Conservation (phyloP, 257 asterid species). For the Rauvolfia tetraphylla region DNA sequence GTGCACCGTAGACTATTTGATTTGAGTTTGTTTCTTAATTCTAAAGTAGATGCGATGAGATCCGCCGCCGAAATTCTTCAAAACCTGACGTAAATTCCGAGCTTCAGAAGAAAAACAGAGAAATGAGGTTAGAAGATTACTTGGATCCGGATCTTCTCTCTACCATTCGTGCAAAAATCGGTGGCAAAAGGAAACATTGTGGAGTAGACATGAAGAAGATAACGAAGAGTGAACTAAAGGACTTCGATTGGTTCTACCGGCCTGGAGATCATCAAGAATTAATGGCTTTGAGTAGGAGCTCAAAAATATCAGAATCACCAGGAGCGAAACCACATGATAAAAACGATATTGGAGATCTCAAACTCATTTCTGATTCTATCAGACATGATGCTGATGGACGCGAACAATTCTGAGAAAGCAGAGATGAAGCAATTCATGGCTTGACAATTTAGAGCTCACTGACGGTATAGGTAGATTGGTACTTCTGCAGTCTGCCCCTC, state of each 20-base stretch:
- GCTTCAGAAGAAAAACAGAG: slow-evolving; percentile 10
- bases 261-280: slow-evolving; percentile 13
- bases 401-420: slow-evolving; percentile 9
- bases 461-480: not conserved
- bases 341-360: slow-evolving; percentile 20
- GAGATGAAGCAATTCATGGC: slow-evolving; percentile 19
- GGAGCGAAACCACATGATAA: slow-evolving; percentile 2
- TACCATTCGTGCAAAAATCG: slow-evolving; percentile 22
- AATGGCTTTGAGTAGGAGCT: not conserved
- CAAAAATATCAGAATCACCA: not conserved
- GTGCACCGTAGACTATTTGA: not conserved
- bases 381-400: not conserved
- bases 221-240: slow-evolving; percentile 1
- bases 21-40: not conserved
- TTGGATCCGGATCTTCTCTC: slow-evolving; percentile 32
- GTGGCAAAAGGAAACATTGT: slow-evolving; percentile 11
- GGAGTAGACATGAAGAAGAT: slow-evolving; percentile 14
- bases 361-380: slow-evolving; percentile 8
- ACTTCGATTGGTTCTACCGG: slow-evolving; percentile 25
- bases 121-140: slow-evolving; percentile 32
- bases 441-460: slow-evolving; percentile 7
- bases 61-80: slow-evolving; percentile 8
- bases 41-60: slow-evolving; percentile 7
- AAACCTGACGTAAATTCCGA: not conserved
- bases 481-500: not conserved